phyloP scores from a whole-genome alignment of 176 grass and related monocot species.

The Chrysopogon serrulatus region DNA sequence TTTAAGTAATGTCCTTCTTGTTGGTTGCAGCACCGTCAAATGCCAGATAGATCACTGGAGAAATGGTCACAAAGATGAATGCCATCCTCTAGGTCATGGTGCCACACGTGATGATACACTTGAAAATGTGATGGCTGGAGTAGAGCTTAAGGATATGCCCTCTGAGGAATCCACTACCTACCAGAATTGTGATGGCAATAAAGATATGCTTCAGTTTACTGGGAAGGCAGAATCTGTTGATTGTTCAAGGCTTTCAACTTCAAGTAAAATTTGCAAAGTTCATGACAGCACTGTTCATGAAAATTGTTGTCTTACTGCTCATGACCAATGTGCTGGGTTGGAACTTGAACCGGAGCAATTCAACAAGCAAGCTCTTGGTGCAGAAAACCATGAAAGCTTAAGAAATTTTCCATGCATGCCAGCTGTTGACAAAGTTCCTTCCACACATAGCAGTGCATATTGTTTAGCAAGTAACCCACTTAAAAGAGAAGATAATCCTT shows the following conservation, averaged over 20 bases:
- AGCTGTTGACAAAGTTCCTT: constrained; percentile 31
- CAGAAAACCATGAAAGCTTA: constrained; percentile 15
- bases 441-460: background rate
- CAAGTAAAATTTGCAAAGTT: constrained; percentile 3
- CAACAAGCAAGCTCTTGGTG: constrained; percentile 7
- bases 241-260: constrained; percentile 3
- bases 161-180: background rate
- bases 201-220: background rate
- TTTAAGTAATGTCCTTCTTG: constrained; percentile 12
- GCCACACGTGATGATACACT: constrained; percentile 14
- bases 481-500: constrained; percentile 38
- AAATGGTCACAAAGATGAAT: constrained; percentile 85
- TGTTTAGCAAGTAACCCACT: constrained; percentile 9
- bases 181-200: background rate
- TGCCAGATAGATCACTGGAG: constrained; percentile 94
- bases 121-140: constrained; percentile 6
- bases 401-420: constrained; percentile 28
- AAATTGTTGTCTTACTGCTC: background rate
- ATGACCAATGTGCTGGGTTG: background rate
- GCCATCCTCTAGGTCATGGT: constrained; percentile 36
- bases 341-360: constrained; percentile 24
- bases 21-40: constrained; percentile 65
- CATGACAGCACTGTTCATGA: background rate
- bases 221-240: constrained; percentile 20
- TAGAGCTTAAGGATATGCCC: background rate